Evolutionary conservation across 2,329 filamentous ascomycete genomes (phyloP), one percentile per base, ranked within the genome.

Genomic region (Penicillium verrucosum): DNA sequence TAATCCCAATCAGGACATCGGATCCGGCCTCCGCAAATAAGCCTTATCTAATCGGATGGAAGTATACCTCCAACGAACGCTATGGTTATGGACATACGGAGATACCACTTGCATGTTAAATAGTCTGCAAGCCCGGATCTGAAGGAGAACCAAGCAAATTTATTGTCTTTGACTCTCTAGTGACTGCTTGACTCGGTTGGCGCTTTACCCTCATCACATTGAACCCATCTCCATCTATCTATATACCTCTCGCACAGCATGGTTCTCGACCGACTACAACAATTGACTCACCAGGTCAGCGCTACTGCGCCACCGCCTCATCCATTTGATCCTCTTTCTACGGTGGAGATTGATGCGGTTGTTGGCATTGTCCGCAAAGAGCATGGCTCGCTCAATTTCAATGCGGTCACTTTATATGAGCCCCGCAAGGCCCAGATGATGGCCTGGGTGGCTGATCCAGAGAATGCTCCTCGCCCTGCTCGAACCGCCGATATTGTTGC

Each of bases 341-440:
- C 82, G 10, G 75, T 79, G 2, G 92, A 96, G 74, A 95, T 96
- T 65, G 86, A 89, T 65, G 76, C 82, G 21, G 85, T 86, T 7
- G 87, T 92, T 49, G 77, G 82, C 1, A 78, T 90, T 32, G 81
- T 96, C 62, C 86, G 85, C 59, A 84, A 87, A 65, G 81, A 88
- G 57, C 81, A 96, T 71, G 80, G 85, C 56, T 80, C 87, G 47
- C 81, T 95, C 57, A 85, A 86, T 73, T 96, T 92, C 83, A 94
- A 96, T 78, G 89, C 92, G 2, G 87, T 96, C 54, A 89, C 90
- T 2, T 79, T 96, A 29, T 87, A 86, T 67, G 92, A 96, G 79
- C 92, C 92, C 47, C 88, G 88, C 62, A 96, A 96, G 80, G 85
- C 82, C 44, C 86, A 91, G 66, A 92, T 96, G 89, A 80, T 86